Base-by-base conservation (phyloP, 805 yeast genomes). In the Debaryomyces castellii region DNA sequence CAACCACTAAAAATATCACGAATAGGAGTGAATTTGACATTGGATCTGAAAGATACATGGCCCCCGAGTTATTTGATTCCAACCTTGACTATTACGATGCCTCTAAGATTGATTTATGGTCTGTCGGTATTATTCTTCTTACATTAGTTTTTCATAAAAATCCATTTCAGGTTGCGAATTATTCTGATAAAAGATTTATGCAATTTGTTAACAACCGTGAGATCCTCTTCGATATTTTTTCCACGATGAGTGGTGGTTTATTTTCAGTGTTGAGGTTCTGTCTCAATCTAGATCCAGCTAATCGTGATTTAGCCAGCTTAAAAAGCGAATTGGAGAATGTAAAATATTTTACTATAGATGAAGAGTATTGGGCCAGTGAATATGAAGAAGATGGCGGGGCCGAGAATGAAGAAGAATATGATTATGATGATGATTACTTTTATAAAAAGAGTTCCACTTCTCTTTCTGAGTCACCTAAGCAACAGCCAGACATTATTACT, bases 41-140 rank as follows among this genome's bases (percentile, higher is more conserved):
- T 47, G 97, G 97, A 20, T 81, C 89, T 44, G 96, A 89, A 66
- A 76, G 96, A 50, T 90, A 90, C 65, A 90, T 90, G 97, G 95
- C 97, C 0, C 97, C 97, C 1, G 97, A 90, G 60, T 67, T 89
- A 46, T 84, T 89, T 59, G 96, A 89, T 44, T 53, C 63, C 11
- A 67, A 69, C 34, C 67, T 81, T 40, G 80, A 78, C 28, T 70
- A 75, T 36, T 91, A 90, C 62, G 86, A 85, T 55, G 89, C 96
- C 7, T 81, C 83, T 17, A 85, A 87, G 63, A 85, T 87, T 41
- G 97, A 90, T 66, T 73, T 90, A 40, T 90, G 97, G 97, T 83
- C 96, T 0, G 67, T 87, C 48, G 97, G 96, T 23, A 82, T 90
- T 47, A 87, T 89, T 38, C 72, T 90, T 47, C 69, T 90, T 57